A percentile compares a stretch with the other conserved stretches of the same genome.
Conservation (phyloP, 192 early-diverging fungal species). For the Backusella macrospora region DNA sequence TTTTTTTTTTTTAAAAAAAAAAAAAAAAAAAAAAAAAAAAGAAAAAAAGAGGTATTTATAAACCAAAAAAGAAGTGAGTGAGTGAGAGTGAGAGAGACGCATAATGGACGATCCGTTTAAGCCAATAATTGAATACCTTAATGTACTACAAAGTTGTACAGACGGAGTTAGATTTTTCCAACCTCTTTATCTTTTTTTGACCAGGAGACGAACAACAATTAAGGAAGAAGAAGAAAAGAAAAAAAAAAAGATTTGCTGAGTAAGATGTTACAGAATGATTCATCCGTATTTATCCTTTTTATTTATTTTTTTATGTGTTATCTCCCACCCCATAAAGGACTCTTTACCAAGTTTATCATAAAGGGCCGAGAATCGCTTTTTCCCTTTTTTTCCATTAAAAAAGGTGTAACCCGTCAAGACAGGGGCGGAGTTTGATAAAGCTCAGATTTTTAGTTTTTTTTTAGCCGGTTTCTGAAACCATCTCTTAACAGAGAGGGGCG, state of each 20-base stretch:
- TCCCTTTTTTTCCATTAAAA: not conserved
- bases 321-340: not conserved
- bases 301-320: not conserved
- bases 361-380: too few relatives aligned
- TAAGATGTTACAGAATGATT: too few relatives aligned
- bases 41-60: too few relatives aligned
- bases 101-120: conserved; percentile 12
- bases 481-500: not conserved
- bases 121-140: conserved; percentile 7
- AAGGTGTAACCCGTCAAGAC: not conserved
- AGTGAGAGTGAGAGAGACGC: too few relatives aligned
- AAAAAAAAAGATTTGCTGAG: too few relatives aligned
- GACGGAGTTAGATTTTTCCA: conserved; percentile 7
- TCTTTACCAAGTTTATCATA: not conserved
- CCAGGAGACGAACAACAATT: not conserved
- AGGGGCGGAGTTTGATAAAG: not conserved
- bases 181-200: not conserved
- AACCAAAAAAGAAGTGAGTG: too few relatives aligned
- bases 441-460: not conserved
- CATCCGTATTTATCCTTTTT: not conserved
- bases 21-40: not conserved
- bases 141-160: not conserved
- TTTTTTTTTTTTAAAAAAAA: not conserved
- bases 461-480: conserved; percentile 10
- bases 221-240: not conserved